Evolutionary conservation across 495 filamentous ascomycete genomes (phyloP), one percentile per base, ranked within the genome.

Genomic region (Ramalina intermedia): DNA sequence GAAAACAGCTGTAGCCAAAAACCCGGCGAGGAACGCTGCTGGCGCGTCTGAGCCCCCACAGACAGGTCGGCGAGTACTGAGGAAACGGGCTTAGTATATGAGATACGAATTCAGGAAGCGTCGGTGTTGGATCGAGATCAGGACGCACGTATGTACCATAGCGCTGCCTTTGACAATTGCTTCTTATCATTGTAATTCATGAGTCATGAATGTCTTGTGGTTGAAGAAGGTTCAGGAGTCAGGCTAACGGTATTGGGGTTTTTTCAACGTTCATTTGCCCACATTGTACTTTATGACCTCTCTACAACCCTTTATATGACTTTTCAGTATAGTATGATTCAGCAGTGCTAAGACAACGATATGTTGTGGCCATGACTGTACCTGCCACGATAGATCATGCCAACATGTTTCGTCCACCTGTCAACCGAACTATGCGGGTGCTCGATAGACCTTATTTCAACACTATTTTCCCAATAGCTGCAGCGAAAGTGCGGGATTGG

Each of bases 361-460:
- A 3, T 17, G 16, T 6, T 12, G n/a, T 17, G 4, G 26, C 23
- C 18, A 46, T 36, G 18, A 46, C 26, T 6, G 36, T 33, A 16
- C n/a, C n/a, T 20, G 29, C 3, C 12, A 16, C 27, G 7, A 33
- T 17, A 20, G 36, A 27, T 13, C 17, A 40, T 9, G 29, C 20
- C 39, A 61, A 59, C 35, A 81, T 82, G 79, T 83, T 95, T 65
- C 78, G 81, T 37, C 86, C 89, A 9, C 93, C 90, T 21, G 66
- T 89, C 36, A 81, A 89, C 59, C 86, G 86, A 57, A 78, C 82
- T 16, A 85, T 85, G 79, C 73, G 71, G 55, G 66, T 66, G 5
- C 78, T 98, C 23, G 90, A 98, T 66, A 79, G 87, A 26, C 71
- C 82, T 14, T 80, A 89, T 56, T 96, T 96, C 66, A 66, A 72